These are phyloP conservation scores for Aegilops sharonensis DNA, from an alignment of 176 grass and related monocot species.

Conservation along the genomic window DNA sequence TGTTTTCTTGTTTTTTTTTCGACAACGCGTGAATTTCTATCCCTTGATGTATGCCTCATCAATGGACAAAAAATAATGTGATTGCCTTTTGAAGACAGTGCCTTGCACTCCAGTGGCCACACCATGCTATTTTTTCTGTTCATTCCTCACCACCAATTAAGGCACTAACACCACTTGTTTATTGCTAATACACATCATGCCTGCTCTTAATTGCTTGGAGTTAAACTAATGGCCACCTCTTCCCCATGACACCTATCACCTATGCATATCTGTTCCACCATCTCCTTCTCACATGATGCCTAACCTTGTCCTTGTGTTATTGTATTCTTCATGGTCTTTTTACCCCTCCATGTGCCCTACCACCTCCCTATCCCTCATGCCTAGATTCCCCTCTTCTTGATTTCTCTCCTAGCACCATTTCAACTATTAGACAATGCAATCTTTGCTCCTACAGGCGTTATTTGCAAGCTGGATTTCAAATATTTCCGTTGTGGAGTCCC, in stretches of 20 bases:
- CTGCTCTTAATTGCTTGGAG: constrained; percentile 28
- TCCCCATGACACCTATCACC: constrained; percentile 20
- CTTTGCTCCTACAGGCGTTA: constrained; percentile 18
- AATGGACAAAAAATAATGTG: neutral
- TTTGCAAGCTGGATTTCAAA: constrained; percentile 33
- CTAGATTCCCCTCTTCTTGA: constrained; percentile 46
- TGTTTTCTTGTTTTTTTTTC: neutral
- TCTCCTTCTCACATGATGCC: constrained; percentile 52
- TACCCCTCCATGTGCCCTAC: constrained; percentile 48
- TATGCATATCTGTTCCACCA: constrained; percentile 39
- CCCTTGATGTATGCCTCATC: neutral
- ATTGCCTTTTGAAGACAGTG: neutral
- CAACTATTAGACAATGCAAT: constrained; percentile 18
- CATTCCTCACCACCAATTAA: constrained; percentile 5
- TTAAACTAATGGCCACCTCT: constrained; percentile 43
- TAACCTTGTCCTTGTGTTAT: constrained; percentile 36
- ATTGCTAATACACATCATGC: constrained; percentile 20
- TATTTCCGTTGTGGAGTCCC: constrained; percentile 23
- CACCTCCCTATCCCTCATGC: constrained; percentile 39
- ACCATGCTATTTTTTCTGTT: constrained; percentile 26
- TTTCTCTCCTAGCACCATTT: constrained; percentile 19
- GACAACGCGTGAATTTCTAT: neutral
- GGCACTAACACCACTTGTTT: constrained; percentile 24
- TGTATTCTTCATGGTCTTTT: constrained; percentile 35
- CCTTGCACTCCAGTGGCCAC: neutral